These are phyloP conservation scores for Cryphonectria radicalis DNA, from an alignment of 2,329 filamentous ascomycete genomes.

Conservation along the genomic window DNA sequence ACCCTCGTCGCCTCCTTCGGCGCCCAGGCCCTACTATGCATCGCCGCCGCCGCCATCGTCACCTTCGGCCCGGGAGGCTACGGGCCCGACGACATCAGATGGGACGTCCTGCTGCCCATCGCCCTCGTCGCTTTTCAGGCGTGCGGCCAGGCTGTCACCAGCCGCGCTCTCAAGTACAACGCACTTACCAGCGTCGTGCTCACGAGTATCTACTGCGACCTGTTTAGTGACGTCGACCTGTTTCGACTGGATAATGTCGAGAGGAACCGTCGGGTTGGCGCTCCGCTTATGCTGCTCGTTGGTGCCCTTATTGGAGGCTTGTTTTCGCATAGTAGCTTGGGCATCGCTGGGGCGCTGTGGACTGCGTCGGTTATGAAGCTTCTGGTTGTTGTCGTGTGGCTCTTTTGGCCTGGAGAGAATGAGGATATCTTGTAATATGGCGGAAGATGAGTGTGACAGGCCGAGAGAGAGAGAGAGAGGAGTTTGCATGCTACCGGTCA, in stretches of 20 bases:
- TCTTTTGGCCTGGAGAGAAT: constrained; percentile 59
- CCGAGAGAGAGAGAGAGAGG: not conserved
- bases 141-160: constrained; percentile 77
- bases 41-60: constrained; percentile 58
- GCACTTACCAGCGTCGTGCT: constrained; percentile 78
- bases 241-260: constrained; percentile 52
- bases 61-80: constrained; percentile 48
- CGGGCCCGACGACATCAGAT: constrained; percentile 51
- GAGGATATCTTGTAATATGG: constrained; percentile 38
- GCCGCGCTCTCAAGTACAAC: constrained; percentile 69
- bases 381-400: constrained; percentile 60
- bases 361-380: constrained; percentile 62
- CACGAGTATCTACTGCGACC: constrained; percentile 80
- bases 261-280: constrained; percentile 54
- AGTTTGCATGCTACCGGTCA: not conserved
- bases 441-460: not conserved
- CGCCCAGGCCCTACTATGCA: constrained; percentile 55
- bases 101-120: constrained; percentile 68
- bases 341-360: constrained; percentile 62
- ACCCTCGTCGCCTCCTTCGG: constrained; percentile 65
- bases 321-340: constrained; percentile 52
- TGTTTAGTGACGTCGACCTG: constrained; percentile 68
- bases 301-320: constrained; percentile 57
- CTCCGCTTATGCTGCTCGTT: constrained; percentile 52
- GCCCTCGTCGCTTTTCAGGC: constrained; percentile 76